Evolutionary conservation across 1,139 yeast genomes (phyloP), one percentile per base, ranked within the genome.

Genomic region (Pichia sp.): DNA sequence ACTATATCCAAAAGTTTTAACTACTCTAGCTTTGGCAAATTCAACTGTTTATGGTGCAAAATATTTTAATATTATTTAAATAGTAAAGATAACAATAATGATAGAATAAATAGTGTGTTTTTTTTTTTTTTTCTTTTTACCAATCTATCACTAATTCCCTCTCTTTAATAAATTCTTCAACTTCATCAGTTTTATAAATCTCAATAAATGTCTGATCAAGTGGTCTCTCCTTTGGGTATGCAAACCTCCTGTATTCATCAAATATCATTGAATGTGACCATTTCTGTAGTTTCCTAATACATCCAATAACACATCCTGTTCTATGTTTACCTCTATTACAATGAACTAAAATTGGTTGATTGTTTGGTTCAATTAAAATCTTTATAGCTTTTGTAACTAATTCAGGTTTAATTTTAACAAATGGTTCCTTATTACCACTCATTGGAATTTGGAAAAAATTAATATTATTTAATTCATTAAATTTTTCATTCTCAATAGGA

Each of bases 291-390:
- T 93, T 70, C 46, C 98, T 66, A 33, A 91, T 69, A 51, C 96
- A 91, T 2, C 98, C 98, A 10, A 91, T 91, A 15, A 91, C 68
- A 61, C 97, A 91, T 0, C 98, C 98, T 0, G 98, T 91, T 52
- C 98, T 72, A 59, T 91, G 98, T 55, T 91, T 91, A 8, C 98
- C 98, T 44, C 96, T 68, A 62, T 91, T 91, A 62, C 98, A 91
- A 63, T 91, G 98, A 36, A 91, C 84, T 45, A 91, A 67, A 12
- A 91, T 69, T 0, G 98, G 98, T 45, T 88, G 97, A 60, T 91
- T 89, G 15, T 60, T 77, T 0, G 96, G 96, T 54, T 91, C 71
- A 14, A 88, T 62, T 12, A 88, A 86, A 22, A 88, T 79, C 54
- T 82, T 79, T 46, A 89, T 67, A 0, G 97, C 96, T 46, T 77